These are phyloP conservation scores for Lentinula edodes DNA, from an alignment of 768 basidiomycete genomes.

Conservation along the genomic window DNA sequence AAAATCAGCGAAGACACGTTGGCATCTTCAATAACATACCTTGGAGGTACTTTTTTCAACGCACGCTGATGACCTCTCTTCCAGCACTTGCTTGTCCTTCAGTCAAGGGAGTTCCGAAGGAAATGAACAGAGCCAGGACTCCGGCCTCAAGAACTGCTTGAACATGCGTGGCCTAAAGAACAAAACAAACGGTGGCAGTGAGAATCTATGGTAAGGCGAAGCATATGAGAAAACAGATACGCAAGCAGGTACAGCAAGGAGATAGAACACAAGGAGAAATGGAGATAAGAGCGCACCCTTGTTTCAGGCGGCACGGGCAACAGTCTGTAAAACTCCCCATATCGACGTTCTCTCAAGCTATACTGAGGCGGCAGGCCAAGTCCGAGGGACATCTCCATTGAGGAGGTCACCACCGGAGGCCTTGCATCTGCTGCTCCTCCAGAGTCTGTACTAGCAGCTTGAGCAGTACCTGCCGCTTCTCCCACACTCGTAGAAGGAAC, in stretches of 20 bases:
- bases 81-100: background rate
- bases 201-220: background rate
- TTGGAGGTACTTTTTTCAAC: background rate
- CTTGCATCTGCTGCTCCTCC: background rate
- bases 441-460: background rate
- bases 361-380: background rate
- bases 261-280: background rate
- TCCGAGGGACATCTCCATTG: background rate
- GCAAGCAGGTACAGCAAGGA: background rate
- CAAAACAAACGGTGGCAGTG: background rate
- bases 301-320: constrained; percentile 6
- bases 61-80: background rate
- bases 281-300: constrained; percentile 5
- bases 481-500: background rate
- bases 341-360: background rate
- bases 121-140: background rate
- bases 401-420: background rate
- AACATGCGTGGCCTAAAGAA: background rate
- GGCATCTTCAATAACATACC: background rate
- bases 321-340: constrained; percentile 2
- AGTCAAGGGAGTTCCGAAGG: background rate
- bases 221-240: background rate
- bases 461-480: constrained; percentile 3
- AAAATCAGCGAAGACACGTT: background rate
- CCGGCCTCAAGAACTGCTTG: background rate